A percentile compares a stretch with the other conserved stretches of the same genome.
These are phyloP conservation scores for Clonostachys rhizophaga DNA, from an alignment of 2,329 filamentous ascomycete species.

Conservation along the genomic window DNA sequence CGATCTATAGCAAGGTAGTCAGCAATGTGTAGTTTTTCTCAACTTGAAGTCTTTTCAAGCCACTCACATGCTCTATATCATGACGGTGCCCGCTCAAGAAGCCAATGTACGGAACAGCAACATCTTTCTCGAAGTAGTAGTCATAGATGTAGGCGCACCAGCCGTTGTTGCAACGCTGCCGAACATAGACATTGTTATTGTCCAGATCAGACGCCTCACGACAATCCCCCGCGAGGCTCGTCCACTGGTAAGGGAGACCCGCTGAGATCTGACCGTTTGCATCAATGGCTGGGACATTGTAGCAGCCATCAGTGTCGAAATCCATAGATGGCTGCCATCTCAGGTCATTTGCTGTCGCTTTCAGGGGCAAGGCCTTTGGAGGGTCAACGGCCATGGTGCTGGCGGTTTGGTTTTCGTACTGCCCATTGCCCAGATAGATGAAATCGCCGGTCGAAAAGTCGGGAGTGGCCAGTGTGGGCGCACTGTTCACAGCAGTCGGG, in stretches of 20 bases:
- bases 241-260: constrained; percentile 20
- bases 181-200: constrained; percentile 34
- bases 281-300: constrained; percentile 31
- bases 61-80: constrained; percentile 25
- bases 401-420: not conserved
- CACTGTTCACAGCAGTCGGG: too few relatives aligned
- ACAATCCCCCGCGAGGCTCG: constrained; percentile 18
- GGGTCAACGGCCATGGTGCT: constrained; percentile 4
- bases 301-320: constrained; percentile 27
- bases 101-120: not conserved
- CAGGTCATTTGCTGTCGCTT: constrained; percentile 11
- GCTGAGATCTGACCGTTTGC: constrained; percentile 20
- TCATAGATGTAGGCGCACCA: constrained; percentile 37
- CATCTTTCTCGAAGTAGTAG: constrained; percentile 39
- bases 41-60: not conserved
- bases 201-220: constrained; percentile 23
- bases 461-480: too few relatives aligned
- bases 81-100: constrained; percentile 25
- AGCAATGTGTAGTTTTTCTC: not conserved
- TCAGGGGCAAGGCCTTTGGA: constrained; percentile 9
- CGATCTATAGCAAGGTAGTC: constrained; percentile 6
- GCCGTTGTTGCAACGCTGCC: constrained; percentile 32
- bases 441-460: too few relatives aligned
- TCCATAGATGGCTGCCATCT: constrained; percentile 14
- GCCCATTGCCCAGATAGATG: too few relatives aligned